Base-by-base conservation (phyloP, 495 filamentous ascomycete genomes). In the Hypomontagnella submonticulosa region DNA sequence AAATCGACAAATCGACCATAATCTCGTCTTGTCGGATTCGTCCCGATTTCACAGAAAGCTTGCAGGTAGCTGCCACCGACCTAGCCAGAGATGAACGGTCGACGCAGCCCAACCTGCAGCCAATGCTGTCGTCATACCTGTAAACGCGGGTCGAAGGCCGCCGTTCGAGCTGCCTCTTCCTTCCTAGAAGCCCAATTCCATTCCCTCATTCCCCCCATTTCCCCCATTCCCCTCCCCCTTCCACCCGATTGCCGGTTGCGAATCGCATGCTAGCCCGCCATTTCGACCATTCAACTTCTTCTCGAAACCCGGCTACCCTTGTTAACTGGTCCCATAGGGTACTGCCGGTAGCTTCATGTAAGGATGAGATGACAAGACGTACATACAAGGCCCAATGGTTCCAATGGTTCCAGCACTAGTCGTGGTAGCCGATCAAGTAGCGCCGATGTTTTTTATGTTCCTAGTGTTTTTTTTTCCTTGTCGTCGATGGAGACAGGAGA, bases 41-140 rank as follows among this genome's bases (percentile, higher is more conserved):
- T 62, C 58, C 64, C 64, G 57, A 62, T 61, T 66, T 57, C 37
- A 47, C 8, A 27, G 23, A 27, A 27, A 6, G 23, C 23, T 27
- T 27, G 41, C 27, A 40, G 18, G 33, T n/a, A 11, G 50, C 34
- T 40, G 44, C 42, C 19, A 11, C 37, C 32, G 33, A 37, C 19
- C 19, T 23, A 51, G 46, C 20, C 30, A 50, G 16, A 52, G 47
- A 54, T 50, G 30, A 47, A 44, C 43, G 27, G 27, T 56, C 30
- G 47, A 57, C 15, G 49, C 54, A 57, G 56, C 49, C 66, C 66
- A 64, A 61, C 51, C 60, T 60, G 60, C 66, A 69, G 56, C 55
- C 51, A 42, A 48, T 60, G 50, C 66, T 69, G 60, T 69, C 60
- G 66, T 69, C 66, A 69, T 69, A 64, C 59, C 64, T 63, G 50